Percentiles rank a stretch among this genome's conserved stretches.
phyloP scores from a whole-genome alignment of 2,329 filamentous ascomycete species.

The Diatrype stigma region DNA sequence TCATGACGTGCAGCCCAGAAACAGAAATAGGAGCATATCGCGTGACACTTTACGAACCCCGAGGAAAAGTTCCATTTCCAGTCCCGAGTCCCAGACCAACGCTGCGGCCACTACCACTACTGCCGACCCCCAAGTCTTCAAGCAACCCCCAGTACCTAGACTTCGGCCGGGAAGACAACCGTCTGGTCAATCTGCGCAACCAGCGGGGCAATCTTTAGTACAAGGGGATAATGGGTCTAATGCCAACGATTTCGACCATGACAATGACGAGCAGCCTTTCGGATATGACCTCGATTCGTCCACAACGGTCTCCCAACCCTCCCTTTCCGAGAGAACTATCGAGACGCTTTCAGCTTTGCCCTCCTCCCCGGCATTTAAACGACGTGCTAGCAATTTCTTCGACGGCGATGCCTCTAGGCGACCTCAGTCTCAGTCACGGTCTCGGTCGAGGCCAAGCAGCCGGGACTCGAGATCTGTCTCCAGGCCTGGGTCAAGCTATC shows the following conservation, averaged over 20 bases:
- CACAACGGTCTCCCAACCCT: constrained; percentile 34
- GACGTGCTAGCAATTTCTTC: constrained; percentile 70
- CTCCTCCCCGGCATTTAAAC: constrained; percentile 67
- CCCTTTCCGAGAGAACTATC: constrained; percentile 78
- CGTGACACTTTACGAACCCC: not conserved
- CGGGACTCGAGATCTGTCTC: constrained; percentile 47
- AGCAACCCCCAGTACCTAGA: not conserved
- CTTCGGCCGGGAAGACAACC: not conserved
- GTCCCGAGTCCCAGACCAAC: not conserved
- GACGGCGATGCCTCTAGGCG: constrained; percentile 56
- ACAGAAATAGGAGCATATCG: not conserved
- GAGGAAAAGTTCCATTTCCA: not conserved
- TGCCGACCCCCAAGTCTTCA: not conserved
- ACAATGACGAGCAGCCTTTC: not conserved
- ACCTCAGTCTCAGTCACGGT: constrained; percentile 28
- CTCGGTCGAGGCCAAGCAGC: constrained; percentile 40
- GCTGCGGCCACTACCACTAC: not conserved
- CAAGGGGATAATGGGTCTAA: not conserved
- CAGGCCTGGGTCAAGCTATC: constrained; percentile 59
- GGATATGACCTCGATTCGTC: too few relatives aligned
- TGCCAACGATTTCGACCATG: not conserved
- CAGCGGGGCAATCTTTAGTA: not conserved
- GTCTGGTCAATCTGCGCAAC: not conserved
- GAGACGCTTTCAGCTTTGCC: constrained; percentile 78
- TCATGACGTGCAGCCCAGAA: not conserved